Base-by-base conservation (phyloP, 1,139 yeast species). In the Debaryomycetaceae sp. region DNA sequence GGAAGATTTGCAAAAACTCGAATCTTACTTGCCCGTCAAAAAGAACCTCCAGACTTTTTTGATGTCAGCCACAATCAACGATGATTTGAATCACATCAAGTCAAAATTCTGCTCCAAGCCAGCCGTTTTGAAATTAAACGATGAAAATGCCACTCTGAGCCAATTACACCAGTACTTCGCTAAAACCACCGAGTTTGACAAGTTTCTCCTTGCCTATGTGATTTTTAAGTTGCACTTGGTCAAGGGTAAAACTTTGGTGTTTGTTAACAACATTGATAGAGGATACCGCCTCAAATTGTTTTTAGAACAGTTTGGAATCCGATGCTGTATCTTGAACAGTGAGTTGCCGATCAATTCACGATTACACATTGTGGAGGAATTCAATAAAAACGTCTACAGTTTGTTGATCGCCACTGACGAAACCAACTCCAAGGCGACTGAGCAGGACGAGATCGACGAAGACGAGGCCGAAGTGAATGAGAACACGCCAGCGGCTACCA, bases 391-490 rank as follows among this genome's bases (percentile, higher is more conserved):
- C 53, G 83, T 88, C 5, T 91, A 88, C 61, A 77, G 78, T 46
- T 62, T 93, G 40, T 67, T 93, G 46, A 91, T 93, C 54, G 98
- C 98, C 14, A 91, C 98, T 2, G 99, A 93, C 56, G 96, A 88
- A 48, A 75, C 86, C 16, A 78, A 77, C 42, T 78, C 75, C 41
- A 58, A 65, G 36, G 50, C 54, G 4, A 62, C 62, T 16, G 69
- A 61, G 34, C 76, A 71, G 34, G 79, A 70, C 28, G 64, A 58
- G 15, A 78, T 69, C 22, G 76, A 65, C 8, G 72, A 58, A 2
- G 67, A 55, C 2, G 67, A 58, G 3, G 43, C 31, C 10, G 42
- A 40, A 18, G 40, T 38, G 14, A 44, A 31, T 5, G 44, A 39
- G 6, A 41, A 38, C 17, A 34, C 37, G 26, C 14, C 15, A 12